Evolutionary conservation across 192 early-diverging fungal genomes (phyloP).

Genomic region (Cetraspora pellucida): DNA sequence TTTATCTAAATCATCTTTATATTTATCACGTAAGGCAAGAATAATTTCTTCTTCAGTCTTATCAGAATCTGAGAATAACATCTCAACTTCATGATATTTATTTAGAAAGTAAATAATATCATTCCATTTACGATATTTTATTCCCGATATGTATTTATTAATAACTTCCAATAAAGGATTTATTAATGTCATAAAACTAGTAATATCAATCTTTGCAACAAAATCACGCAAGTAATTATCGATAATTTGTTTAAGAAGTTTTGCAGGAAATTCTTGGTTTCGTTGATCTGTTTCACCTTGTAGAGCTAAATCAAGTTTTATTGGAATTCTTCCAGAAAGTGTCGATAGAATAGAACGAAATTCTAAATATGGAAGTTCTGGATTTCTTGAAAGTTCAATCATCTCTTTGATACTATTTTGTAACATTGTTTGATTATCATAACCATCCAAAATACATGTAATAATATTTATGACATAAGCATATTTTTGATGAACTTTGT

Average conservation of each 20-base stretch:
- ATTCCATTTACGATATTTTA: constrained; percentile 73
- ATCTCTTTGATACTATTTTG: constrained; percentile 72
- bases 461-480: constrained; percentile 61
- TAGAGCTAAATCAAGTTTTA: constrained; percentile 61
- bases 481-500: constrained; percentile 88
- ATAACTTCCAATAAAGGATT: constrained; percentile 70
- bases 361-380: constrained; percentile 87
- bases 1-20: constrained; percentile 78
- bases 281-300: constrained; percentile 46
- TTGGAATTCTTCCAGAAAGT: constrained; percentile 84
- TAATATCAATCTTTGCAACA: constrained; percentile 65
- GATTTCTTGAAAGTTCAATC: constrained; percentile 69
- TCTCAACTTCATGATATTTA: constrained; percentile 84
- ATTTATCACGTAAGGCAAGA: constrained; percentile 79
- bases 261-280: constrained; percentile 70
- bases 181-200: constrained; percentile 63
- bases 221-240: constrained; percentile 51
- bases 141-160: constrained; percentile 69
- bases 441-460: constrained; percentile 83
- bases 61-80: constrained; percentile 70
- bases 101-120: constrained; percentile 78
- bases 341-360: constrained; percentile 77
- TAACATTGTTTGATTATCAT: constrained; percentile 77
- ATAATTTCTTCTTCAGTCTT: constrained; percentile 84
- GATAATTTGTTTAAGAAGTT: constrained; percentile 65